phyloP scores from a whole-genome alignment of 2,329 filamentous ascomycete species.

The Acrocalymma vagum region DNA sequence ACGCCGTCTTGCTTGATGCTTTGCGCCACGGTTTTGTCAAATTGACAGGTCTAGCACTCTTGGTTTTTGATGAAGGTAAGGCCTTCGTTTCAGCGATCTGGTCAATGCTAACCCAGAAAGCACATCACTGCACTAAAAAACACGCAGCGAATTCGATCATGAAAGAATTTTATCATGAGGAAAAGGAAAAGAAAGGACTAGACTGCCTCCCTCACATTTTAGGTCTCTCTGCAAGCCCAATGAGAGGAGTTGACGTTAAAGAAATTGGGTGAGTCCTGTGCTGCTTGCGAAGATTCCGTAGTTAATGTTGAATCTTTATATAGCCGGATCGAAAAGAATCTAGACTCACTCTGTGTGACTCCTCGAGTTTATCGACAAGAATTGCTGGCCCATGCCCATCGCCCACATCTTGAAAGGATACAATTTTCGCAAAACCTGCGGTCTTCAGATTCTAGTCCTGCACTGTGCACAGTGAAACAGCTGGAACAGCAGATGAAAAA shows the following conservation, averaged over 20 bases:
- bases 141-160: conserved; percentile 74
- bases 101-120: too few species aligned
- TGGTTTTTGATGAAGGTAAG: conserved; percentile 82
- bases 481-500: conserved; percentile 1
- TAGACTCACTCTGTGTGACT: conserved; percentile 3
- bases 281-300: neutral
- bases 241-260: conserved; percentile 46
- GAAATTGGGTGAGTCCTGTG: conserved; percentile 1
- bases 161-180: conserved; percentile 67
- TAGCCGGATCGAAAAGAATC: conserved; percentile 2
- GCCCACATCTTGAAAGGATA: neutral
- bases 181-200: conserved; percentile 1
- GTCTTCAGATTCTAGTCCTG: neutral
- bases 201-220: conserved; percentile 68
- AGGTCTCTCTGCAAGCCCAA: conserved; percentile 80
- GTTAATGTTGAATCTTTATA: neutral
- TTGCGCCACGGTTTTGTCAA: conserved; percentile 74
- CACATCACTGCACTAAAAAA: conserved; percentile 74
- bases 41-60: conserved; percentile 67
- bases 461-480: conserved; percentile 2
- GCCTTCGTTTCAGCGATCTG: neutral
- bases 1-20: conserved; percentile 75
- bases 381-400: neutral
- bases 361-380: conserved; percentile 2
- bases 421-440: conserved; percentile 4